A percentile compares a stretch with the other conserved stretches of the same genome.
Conservation (phyloP, 2,329 filamentous ascomycete genomes). For the Arthrobotrys entomopaga region DNA sequence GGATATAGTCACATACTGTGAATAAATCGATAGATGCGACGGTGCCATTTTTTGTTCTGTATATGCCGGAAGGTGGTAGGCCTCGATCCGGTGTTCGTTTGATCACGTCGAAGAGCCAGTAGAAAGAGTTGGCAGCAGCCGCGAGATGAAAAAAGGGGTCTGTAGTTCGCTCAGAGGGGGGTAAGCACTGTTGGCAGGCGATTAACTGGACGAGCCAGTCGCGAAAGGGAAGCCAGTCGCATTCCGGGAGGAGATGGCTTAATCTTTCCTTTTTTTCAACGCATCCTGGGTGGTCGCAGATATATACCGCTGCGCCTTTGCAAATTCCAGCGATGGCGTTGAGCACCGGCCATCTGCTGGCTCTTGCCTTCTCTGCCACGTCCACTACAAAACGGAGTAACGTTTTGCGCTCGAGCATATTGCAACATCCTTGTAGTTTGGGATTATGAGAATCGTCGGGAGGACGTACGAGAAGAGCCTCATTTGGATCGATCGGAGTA, state of each 20-base stretch:
- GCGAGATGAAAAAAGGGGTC: constrained; percentile 7
- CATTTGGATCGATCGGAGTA: not conserved
- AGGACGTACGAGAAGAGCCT: not conserved
- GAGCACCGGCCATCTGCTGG: constrained; percentile 9
- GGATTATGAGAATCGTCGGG: not conserved
- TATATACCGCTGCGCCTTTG: constrained; percentile 9
- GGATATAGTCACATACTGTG: constrained; percentile 19
- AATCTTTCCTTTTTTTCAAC: not conserved
- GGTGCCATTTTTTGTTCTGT: not conserved
- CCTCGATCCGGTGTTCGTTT: constrained; percentile 1
- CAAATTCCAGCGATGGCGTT: constrained; percentile 25
- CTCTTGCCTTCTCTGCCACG: not conserved
- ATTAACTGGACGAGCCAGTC: constrained; percentile 25
- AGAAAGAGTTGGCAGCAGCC: constrained; percentile 1
- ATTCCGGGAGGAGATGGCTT: constrained; percentile 6
- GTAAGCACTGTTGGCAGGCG: constrained; percentile 8
- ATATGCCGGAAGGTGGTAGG: not conserved
- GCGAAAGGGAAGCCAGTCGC: constrained; percentile 19
- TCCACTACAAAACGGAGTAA: not conserved
- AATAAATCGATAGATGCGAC: constrained; percentile 13
- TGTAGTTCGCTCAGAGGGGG: not conserved
- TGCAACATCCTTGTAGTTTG: not conserved
- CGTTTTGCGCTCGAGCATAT: not conserved
- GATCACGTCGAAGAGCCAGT: constrained; percentile 26
- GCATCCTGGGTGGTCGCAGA: constrained; percentile 13